Conservation (phyloP, 805 yeast species). For the Teunomyces gatunensis region DNA sequence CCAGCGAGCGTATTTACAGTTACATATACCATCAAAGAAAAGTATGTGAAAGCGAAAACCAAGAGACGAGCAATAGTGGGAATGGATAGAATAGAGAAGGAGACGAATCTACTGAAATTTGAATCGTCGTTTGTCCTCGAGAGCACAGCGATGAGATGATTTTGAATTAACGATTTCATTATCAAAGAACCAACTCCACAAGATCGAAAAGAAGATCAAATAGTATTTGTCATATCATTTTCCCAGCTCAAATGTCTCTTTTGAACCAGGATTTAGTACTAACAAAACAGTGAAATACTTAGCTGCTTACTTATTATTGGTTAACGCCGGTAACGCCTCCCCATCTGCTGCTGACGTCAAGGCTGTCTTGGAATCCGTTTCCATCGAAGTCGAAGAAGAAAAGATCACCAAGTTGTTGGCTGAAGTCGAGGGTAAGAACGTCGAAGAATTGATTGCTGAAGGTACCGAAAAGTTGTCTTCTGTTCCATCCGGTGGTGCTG, state of each 20-base stretch:
- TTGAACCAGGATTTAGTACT: constrained; percentile 14
- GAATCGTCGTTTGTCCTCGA: background rate
- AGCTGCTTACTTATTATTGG: constrained; percentile 48
- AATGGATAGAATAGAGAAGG: background rate
- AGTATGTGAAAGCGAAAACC: constrained; percentile 1
- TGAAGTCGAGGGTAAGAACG: constrained; percentile 35
- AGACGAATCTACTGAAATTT: background rate
- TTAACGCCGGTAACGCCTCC: constrained; percentile 45
- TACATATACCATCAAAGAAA: constrained; percentile 3
- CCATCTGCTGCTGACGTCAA: constrained; percentile 44
- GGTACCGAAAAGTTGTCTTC: constrained; percentile 37
- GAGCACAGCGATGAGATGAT: too few relatives aligned
- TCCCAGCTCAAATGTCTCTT: background rate
- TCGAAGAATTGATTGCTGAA: constrained; percentile 35
- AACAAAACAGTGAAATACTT: constrained; percentile 42
- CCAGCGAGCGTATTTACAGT: constrained; percentile 4
- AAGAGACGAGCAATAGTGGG: background rate
- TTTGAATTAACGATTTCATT: too few relatives aligned
- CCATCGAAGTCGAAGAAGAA: constrained; percentile 35
- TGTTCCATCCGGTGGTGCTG: constrained; percentile 33
- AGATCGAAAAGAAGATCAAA: too few relatives aligned
- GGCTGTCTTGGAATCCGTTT: constrained; percentile 39
- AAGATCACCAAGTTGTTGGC: constrained; percentile 33
- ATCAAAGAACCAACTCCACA: too few relatives aligned
- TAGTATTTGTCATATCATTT: background rate